Evolutionary conservation across 306 rosid genomes (phyloP).

Genomic region (Trichosanthes cucumerina): DNA sequence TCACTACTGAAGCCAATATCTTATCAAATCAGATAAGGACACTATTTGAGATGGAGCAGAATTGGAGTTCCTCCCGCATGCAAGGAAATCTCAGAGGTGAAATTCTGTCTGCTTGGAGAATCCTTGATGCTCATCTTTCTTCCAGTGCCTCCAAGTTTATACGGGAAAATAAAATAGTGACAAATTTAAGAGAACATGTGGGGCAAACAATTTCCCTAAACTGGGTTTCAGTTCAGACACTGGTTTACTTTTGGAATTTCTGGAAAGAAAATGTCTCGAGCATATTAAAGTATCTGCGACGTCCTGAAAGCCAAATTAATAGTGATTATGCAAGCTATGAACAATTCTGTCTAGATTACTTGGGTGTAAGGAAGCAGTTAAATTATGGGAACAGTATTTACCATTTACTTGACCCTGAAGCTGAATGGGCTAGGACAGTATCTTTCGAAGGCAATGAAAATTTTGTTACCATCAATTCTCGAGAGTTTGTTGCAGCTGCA

Average conservation of each 20-base stretch:
- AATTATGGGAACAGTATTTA: conserved; percentile 17
- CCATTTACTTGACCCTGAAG: conserved; percentile 41
- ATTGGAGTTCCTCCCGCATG: conserved; percentile 32
- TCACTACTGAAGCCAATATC: conserved; percentile 42
- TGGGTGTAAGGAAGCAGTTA: conserved; percentile 38
- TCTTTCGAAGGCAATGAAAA: conserved; percentile 20
- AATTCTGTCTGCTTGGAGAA: conserved; percentile 38
- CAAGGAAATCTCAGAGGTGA: conserved; percentile 33
- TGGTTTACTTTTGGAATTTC: conserved; percentile 52
- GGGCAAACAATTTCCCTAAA: conserved; percentile 21
- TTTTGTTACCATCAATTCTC: conserved; percentile 24
- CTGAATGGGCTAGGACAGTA: conserved; percentile 40
- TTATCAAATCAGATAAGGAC: conserved; percentile 21
- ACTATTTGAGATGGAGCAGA: conserved; percentile 11
- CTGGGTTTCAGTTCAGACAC: conserved; percentile 36
- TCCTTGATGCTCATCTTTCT: conserved; percentile 51
- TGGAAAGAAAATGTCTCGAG: conserved; percentile 45
- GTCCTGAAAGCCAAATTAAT: conserved; percentile 22
- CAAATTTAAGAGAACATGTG: conserved; percentile 14
- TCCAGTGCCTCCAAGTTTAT: conserved; percentile 19
- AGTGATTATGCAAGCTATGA: conserved; percentile 21
- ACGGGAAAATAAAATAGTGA: conserved; percentile 21
- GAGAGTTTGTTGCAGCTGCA: conserved; percentile 32
- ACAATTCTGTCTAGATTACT: conserved; percentile 39
- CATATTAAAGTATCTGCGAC: conserved; percentile 28